These are phyloP conservation scores for Gentiana straminea DNA, from an alignment of 257 asterid species.

Conservation along the genomic window DNA sequence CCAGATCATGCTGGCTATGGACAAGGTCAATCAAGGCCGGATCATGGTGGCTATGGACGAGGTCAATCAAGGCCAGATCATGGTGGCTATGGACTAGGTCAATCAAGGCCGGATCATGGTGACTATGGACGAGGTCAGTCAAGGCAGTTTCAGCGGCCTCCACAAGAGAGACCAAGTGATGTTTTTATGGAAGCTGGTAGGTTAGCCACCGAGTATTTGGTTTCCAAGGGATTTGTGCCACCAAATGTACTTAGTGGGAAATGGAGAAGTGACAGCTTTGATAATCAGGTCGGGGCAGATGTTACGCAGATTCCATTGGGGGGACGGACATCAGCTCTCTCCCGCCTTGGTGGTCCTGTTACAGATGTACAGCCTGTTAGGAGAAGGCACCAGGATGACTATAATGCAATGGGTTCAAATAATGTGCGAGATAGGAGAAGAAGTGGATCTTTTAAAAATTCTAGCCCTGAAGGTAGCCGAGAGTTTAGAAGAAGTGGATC, in stretches of 20 bases:
- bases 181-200: slow-evolving; percentile 83
- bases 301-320: slow-evolving; percentile 21
- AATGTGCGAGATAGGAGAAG: slow-evolving; percentile 45
- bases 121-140: slow-evolving; percentile 61
- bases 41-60: no score
- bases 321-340: slow-evolving; percentile 46
- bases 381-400: slow-evolving; percentile 52
- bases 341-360: slow-evolving; percentile 50
- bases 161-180: slow-evolving; percentile 37
- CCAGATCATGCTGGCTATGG: no score
- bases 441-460: slow-evolving; percentile 39
- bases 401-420: slow-evolving; percentile 34
- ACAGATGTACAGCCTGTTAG: slow-evolving; percentile 38
- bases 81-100: slow-evolving; percentile 55
- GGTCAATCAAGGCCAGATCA: no score
- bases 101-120: slow-evolving; percentile 22
- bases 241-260: slow-evolving; percentile 68
- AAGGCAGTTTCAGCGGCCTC: slow-evolving; percentile 39
- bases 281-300: slow-evolving; percentile 33
- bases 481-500: slow-evolving; percentile 54
- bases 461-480: slow-evolving; percentile 39
- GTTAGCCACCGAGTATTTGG: slow-evolving; percentile 81
- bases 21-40: no score
- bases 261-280: slow-evolving; percentile 43
- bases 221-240: slow-evolving; percentile 67